phyloP scores from a whole-genome alignment of 2,329 filamentous ascomycete species.

The Ophiosphaerella korrae region DNA sequence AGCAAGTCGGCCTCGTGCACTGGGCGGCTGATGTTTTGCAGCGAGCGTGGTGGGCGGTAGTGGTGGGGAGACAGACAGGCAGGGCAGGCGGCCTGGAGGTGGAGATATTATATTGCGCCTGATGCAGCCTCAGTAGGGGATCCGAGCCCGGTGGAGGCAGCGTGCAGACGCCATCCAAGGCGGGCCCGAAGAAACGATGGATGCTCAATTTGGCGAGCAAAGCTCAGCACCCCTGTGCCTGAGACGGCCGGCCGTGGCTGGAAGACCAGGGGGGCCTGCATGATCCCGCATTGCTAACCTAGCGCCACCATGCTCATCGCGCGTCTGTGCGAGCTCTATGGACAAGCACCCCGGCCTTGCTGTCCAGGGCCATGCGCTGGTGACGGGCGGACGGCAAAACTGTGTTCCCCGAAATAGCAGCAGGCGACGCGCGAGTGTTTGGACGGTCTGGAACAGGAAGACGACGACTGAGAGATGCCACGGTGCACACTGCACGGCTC shows the following conservation, averaged over 20 bases:
- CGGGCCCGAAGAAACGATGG: conserved; percentile 31
- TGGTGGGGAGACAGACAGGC: conserved; percentile 16
- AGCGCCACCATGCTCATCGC: conserved; percentile 27
- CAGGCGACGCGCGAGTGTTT: conserved; percentile 30
- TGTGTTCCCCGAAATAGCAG: conserved; percentile 35
- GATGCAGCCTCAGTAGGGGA: conserved; percentile 25
- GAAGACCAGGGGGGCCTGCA: conserved; percentile 27
- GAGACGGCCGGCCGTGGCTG: conserved; percentile 11
- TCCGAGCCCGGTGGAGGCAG: conserved; percentile 23
- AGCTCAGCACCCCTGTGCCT: conserved; percentile 19
- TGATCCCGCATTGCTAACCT: conserved; percentile 25
- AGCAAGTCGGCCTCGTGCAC: conserved; percentile 29
- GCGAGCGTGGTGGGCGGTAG: conserved; percentile 11
- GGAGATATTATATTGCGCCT: conserved; percentile 34
- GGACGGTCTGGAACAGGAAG: conserved; percentile 2
- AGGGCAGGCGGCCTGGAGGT: conserved; percentile 19
- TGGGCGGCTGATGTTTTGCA: conserved; percentile 22
- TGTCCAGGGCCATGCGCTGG: conserved; percentile 16
- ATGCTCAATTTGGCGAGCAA: conserved; percentile 20
- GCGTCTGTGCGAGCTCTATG: not conserved
- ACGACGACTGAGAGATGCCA: too few species aligned
- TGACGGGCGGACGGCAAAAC: conserved; percentile 31
- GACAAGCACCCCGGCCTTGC: not conserved
- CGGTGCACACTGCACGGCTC: too few species aligned
- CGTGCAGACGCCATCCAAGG: too few species aligned